phyloP scores from a whole-genome alignment of 495 filamentous ascomycete species.

The Penicillium herquei region DNA sequence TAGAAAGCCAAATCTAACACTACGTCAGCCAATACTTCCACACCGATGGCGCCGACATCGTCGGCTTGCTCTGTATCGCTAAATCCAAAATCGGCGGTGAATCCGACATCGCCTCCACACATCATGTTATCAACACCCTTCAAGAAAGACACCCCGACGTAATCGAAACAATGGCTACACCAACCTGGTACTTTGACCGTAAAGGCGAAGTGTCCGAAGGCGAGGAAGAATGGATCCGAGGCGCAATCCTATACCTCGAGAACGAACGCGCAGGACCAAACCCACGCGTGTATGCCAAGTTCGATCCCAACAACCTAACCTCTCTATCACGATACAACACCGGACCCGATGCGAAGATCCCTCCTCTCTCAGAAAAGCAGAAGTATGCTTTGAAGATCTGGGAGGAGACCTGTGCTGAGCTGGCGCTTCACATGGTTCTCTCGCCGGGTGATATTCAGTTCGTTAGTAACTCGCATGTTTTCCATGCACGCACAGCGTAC shows the following conservation, averaged over 20 bases:
- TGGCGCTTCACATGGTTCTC: slow-evolving; percentile 68
- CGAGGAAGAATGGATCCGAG: slow-evolving; percentile 69
- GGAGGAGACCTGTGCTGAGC: slow-evolving; percentile 60
- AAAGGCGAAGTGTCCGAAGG: slow-evolving; percentile 74
- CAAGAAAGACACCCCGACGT: slow-evolving; percentile 73
- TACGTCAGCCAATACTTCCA: slow-evolving; percentile 68
- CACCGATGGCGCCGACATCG: slow-evolving; percentile 72
- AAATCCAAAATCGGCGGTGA: slow-evolving; percentile 75
- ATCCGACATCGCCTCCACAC: slow-evolving; percentile 71
- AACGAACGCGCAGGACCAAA: slow-evolving; percentile 31
- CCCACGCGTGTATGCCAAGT: slow-evolving; percentile 47
- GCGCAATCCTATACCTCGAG: slow-evolving; percentile 69
- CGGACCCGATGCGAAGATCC: slow-evolving; percentile 51
- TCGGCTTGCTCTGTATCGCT: slow-evolving; percentile 76
- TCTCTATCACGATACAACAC: slow-evolving; percentile 59
- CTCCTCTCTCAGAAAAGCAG: slow-evolving; percentile 60
- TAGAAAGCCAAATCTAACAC: slow-evolving; percentile 2
- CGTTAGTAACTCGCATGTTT: slow-evolving; percentile 59
- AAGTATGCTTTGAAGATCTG: slow-evolving; percentile 56
- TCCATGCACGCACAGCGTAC: slow-evolving; percentile 66
- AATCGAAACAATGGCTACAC: slow-evolving; percentile 61
- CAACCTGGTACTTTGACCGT: slow-evolving; percentile 86
- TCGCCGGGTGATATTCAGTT: slow-evolving; percentile 75
- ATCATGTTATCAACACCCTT: slow-evolving; percentile 74
- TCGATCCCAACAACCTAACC: slow-evolving; percentile 68